Evolutionary conservation across 768 basidiomycete species (phyloP), one percentile per base, ranked within the genome.

Genomic region (Boletus coccyginus): DNA sequence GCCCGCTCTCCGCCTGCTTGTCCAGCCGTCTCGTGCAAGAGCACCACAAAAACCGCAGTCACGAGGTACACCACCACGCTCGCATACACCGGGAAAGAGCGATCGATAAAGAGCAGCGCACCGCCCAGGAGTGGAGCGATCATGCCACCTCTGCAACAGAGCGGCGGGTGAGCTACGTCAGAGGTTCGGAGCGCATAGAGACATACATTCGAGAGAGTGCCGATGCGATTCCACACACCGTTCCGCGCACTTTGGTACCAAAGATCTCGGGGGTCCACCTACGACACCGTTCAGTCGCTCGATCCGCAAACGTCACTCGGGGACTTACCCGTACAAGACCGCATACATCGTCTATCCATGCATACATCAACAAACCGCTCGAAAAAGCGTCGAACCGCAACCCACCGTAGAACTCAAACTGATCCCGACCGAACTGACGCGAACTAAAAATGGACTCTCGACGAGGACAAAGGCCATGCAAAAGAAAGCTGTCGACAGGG

Each of bases 221-320:
- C 4, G 90, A 92, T 0, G 93, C 92, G 50, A 90, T 87, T 1
- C 93, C 93, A 64, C 89, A 88, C 0, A 92, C 94, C 1, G 92
- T 93, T 29, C 94, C 93, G 46, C 93, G 84, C 3, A 94, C 88
- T 75, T 85, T 84, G 1, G 91, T 92, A 0, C 81, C 85, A 65
- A 95, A 94, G 14, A 92, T 87, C 70, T 92, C 90, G 4, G 92
- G 92, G 0, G 92, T 93, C 87, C 90, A 91, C 5, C 79, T 77
- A 21, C 7, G 3, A 31, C 4, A 43, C 7, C 16, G 24, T 21
- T 60, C 19, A 52, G 46, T 13, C 27, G 33, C 11, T 0, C 27
- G 27, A 27, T 27, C 27, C 27, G 27, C 4, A 27, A 27, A 27
- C 27, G 27, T 27, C 27, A 27, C 27, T 27, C 27, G 27, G 27